These are phyloP conservation scores for Mycena galericulata DNA, from an alignment of 768 basidiomycete genomes.

Conservation along the genomic window DNA sequence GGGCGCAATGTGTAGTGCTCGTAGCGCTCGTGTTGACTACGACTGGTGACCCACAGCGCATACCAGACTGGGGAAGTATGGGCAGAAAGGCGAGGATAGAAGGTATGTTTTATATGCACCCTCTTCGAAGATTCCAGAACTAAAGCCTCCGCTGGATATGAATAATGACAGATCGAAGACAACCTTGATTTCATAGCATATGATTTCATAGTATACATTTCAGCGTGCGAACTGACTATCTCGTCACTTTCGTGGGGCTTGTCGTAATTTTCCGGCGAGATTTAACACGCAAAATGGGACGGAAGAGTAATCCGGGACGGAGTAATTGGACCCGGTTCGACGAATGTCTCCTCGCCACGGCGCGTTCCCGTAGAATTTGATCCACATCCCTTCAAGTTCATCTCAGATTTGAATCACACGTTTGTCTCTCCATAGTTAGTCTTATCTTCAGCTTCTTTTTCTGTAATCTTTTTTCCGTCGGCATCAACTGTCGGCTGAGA, in stretches of 20 bases:
- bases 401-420: background rate
- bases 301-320: too few species aligned
- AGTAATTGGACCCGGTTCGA: background rate
- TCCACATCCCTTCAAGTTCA: too few species aligned
- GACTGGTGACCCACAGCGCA: too few species aligned
- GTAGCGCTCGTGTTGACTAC: too few species aligned
- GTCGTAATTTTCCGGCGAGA: slow-evolving; percentile 13
- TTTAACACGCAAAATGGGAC: background rate
- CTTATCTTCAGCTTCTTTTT: background rate
- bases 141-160: slow-evolving; percentile 21
- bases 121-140: slow-evolving; percentile 21
- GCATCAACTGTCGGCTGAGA: too few species aligned
- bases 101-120: slow-evolving; percentile 2
- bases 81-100: background rate
- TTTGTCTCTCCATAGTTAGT: slow-evolving; percentile 16
- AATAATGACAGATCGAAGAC: slow-evolving; percentile 14
- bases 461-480: too few species aligned
- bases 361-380: too few species aligned
- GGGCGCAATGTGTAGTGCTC: slow-evolving; percentile 17
- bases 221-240: slow-evolving; percentile 24
- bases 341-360: too few species aligned
- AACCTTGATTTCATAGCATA: too few species aligned
- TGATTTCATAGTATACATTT: background rate
- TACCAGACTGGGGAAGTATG: background rate
- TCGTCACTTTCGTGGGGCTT: slow-evolving; percentile 9